phyloP scores from a whole-genome alignment of 23 red algal species.

The Cyanidioschyzon merolae region DNA sequence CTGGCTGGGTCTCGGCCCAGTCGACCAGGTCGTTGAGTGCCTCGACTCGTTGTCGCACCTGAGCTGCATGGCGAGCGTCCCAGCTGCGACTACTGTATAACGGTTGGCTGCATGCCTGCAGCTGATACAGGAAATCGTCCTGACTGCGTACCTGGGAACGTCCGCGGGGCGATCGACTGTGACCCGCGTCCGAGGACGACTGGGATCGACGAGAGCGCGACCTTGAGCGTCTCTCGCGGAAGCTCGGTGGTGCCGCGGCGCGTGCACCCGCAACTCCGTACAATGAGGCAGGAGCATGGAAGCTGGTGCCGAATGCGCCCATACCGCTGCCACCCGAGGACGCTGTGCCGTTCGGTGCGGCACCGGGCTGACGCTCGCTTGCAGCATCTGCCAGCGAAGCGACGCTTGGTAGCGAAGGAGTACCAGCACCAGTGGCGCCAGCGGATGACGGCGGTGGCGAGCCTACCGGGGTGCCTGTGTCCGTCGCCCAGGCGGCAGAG shows the following conservation, averaged over 20 bases:
- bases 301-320: not conserved
- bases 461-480: not conserved
- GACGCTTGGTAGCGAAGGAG: too few species aligned
- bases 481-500: not conserved
- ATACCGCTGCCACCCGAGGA: not conserved
- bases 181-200: conserved; percentile 10
- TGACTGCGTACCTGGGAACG: not conserved
- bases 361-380: too few species aligned
- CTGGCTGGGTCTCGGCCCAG: not conserved
- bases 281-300: not conserved
- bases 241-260: not conserved
- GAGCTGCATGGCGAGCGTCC: not conserved
- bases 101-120: not conserved
- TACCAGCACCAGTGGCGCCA: too few species aligned
- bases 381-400: too few species aligned
- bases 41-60: not conserved
- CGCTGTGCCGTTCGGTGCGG: not conserved
- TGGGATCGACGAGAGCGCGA: conserved; percentile 5
- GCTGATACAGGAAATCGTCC: conserved; percentile 8
- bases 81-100: not conserved
- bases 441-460: too few species aligned
- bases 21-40: not conserved
- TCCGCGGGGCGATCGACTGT: not conserved
- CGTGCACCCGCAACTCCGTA: not conserved
- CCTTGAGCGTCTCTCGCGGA: not conserved